Evolutionary conservation across 768 basidiomycete genomes (phyloP).

Genomic region (Xerocomus potaroensis): DNA sequence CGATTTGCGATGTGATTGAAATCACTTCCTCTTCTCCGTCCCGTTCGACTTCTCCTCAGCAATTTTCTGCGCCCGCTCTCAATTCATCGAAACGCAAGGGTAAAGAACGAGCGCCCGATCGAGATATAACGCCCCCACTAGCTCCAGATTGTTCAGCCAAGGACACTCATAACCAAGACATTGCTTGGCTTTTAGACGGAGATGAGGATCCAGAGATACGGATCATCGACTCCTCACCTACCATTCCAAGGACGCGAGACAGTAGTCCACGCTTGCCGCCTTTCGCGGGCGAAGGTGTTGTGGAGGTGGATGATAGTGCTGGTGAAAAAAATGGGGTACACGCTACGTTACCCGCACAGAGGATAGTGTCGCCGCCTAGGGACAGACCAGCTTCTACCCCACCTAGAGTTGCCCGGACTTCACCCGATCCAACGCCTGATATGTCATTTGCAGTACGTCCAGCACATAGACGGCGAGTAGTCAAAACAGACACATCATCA

Average conservation of each 20-base stretch:
- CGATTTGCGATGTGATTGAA: conserved; percentile 27
- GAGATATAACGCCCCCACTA: background rate
- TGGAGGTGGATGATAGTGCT: conserved; percentile 5
- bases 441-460: conserved; percentile 44
- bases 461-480: conserved; percentile 28
- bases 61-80: background rate
- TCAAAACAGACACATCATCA: conserved; percentile 5
- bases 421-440: conserved; percentile 17
- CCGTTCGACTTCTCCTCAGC: conserved; percentile 13
- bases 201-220: conserved; percentile 55
- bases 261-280: background rate
- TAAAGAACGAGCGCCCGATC: conserved; percentile 10
- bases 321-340: conserved; percentile 22
- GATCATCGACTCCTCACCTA: conserved; percentile 51
- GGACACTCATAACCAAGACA: conserved; percentile 33
- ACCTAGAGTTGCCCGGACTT: conserved; percentile 19
- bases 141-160: background rate
- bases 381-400: conserved; percentile 36
- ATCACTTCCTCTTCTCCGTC: conserved; percentile 29
- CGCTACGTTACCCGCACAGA: conserved; percentile 6
- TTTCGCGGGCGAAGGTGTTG: conserved; percentile 20
- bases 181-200: conserved; percentile 66
- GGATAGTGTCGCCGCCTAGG: conserved; percentile 4
- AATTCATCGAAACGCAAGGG: conserved; percentile 1
- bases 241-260: conserved; percentile 10